A percentile compares a stretch with the other conserved stretches of the same genome.
These are phyloP conservation scores for Asterochloris sp. DNA, from an alignment of 139 green algal species.

Conservation along the genomic window DNA sequence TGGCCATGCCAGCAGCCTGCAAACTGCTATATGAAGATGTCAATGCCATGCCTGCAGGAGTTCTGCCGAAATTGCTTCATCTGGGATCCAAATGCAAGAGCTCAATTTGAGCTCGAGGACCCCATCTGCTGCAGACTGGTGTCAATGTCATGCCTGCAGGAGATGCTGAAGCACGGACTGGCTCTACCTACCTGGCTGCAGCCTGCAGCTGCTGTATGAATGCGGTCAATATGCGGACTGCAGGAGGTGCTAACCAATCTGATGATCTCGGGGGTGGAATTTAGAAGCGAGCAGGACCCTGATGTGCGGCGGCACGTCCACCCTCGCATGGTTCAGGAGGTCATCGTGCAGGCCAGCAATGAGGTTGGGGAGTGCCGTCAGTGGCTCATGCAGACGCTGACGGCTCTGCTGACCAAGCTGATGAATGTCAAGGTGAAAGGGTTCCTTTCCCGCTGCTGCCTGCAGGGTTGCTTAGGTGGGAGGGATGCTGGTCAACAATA, in stretches of 20 bases:
- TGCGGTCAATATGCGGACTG: neutral
- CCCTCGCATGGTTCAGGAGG: slow-evolving; percentile 30
- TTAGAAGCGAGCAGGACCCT: slow-evolving; percentile 68
- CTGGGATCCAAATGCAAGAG: too few species aligned
- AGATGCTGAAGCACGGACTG: neutral
- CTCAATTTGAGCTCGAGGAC: too few species aligned
- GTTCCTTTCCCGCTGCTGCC: too few species aligned
- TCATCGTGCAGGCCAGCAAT: slow-evolving; percentile 28
- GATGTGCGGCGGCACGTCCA: slow-evolving; percentile 71
- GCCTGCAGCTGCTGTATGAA: too few species aligned
- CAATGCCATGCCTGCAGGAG: too few species aligned
- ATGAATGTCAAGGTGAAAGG: neutral
- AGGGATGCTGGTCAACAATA: too few species aligned
- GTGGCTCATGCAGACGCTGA: slow-evolving; percentile 23
- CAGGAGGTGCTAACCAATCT: slow-evolving; percentile 84
- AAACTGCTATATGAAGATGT: too few species aligned
- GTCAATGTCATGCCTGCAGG: neutral
- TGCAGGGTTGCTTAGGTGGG: too few species aligned
- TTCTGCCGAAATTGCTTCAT: too few species aligned
- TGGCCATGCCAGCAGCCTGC: too few species aligned
- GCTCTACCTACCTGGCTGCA: too few species aligned
- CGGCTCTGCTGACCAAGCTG: slow-evolving; percentile 19
- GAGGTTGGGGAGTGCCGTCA: slow-evolving; percentile 28
- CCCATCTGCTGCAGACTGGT: too few species aligned
- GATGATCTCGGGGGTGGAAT: slow-evolving; percentile 68